These are phyloP conservation scores for Cladosporium sp. DNA, from an alignment of 2,329 filamentous ascomycete genomes.

Conservation along the genomic window DNA sequence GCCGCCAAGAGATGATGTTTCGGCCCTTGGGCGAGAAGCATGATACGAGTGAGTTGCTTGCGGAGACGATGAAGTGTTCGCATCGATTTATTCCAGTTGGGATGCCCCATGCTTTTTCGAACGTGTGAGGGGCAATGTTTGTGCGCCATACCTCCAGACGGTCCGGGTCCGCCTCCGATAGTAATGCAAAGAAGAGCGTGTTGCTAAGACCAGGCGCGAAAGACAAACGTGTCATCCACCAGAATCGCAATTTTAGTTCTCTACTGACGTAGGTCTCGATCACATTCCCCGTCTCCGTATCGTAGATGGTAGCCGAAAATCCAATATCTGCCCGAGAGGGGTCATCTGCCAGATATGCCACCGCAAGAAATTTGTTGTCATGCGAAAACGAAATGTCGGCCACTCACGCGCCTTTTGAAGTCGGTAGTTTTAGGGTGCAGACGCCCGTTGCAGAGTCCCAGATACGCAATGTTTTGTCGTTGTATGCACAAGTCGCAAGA, in stretches of 20 bases:
- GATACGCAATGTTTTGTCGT: background rate
- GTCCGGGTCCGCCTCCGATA: too few species aligned
- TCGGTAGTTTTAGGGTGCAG: background rate
- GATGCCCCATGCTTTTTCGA: background rate
- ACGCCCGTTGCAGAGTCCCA: background rate
- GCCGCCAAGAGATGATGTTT: background rate
- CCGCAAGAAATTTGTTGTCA: background rate
- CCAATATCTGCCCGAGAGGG: background rate
- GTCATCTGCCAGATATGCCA: background rate
- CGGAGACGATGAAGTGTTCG: background rate
- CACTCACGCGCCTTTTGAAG: fast-evolving
- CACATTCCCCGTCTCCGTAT: too few species aligned
- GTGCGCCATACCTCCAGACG: background rate
- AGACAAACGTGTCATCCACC: too few species aligned
- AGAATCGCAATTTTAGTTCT: too few species aligned
- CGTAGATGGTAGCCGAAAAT: too few species aligned
- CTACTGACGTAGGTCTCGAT: too few species aligned
- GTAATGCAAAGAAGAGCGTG: too few species aligned
- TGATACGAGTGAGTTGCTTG: background rate
- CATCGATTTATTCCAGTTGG: background rate
- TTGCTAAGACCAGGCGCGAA: too few species aligned
- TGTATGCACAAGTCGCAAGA: background rate
- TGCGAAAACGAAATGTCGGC: background rate
- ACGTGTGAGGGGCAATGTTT: background rate
- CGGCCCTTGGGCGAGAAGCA: background rate